Conservation (phyloP, 2,329 filamentous ascomycete species). For the Aspergillus tubingensis region DNA sequence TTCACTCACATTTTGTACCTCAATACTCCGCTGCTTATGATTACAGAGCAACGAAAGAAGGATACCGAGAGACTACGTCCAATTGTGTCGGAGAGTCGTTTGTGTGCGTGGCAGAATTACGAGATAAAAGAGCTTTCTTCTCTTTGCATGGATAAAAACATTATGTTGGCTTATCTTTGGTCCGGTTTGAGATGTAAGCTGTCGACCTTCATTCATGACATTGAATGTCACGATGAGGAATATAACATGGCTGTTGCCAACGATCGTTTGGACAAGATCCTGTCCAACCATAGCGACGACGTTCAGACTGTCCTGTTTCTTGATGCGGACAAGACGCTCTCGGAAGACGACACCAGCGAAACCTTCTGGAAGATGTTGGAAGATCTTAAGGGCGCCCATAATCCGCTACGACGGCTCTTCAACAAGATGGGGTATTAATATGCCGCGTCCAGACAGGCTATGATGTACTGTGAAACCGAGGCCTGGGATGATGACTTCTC, state of each 20-base stretch:
- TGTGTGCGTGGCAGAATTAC: slow-evolving; percentile 51
- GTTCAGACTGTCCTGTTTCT: slow-evolving; percentile 55
- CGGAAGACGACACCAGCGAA: slow-evolving; percentile 32
- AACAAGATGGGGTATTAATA: slow-evolving; percentile 55
- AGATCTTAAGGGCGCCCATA: slow-evolving; percentile 10
- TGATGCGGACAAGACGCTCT: slow-evolving; percentile 61
- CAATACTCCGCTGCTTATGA: slow-evolving; percentile 38
- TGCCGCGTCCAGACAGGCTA: slow-evolving; percentile 56
- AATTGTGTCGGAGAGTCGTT: slow-evolving; percentile 34
- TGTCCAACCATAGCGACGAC: slow-evolving; percentile 22
- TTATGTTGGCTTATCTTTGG: slow-evolving; percentile 47
- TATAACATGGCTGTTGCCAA: slow-evolving; percentile 41
- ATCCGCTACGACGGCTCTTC: slow-evolving; percentile 51
- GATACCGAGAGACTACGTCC: slow-evolving; percentile 45
- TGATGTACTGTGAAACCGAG: slow-evolving; percentile 55
- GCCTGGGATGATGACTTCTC: slow-evolving; percentile 45
- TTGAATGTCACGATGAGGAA: slow-evolving; percentile 41
- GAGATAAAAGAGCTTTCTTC: slow-evolving; percentile 49
- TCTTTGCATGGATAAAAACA: slow-evolving; percentile 49
- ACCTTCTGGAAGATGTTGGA: slow-evolving; percentile 17
- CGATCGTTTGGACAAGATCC: slow-evolving; percentile 35
- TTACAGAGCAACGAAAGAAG: slow-evolving; percentile 40
- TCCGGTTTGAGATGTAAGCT: not conserved
- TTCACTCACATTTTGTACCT: slow-evolving; percentile 65
- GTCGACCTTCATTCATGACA: slow-evolving; percentile 29